Conservation (phyloP, 495 filamentous ascomycete genomes). For the Penicillium paradoxum region DNA sequence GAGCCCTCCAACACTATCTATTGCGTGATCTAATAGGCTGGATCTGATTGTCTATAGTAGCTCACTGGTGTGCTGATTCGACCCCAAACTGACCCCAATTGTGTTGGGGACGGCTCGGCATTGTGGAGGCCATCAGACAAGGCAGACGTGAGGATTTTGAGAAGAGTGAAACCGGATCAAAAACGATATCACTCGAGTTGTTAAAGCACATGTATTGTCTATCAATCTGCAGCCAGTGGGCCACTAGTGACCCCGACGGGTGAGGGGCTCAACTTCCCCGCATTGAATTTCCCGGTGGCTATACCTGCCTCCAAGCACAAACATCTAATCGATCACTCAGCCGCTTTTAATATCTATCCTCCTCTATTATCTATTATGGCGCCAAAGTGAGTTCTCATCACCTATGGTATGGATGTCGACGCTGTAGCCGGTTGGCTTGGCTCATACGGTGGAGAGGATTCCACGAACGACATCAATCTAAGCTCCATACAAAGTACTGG, state of each 20-base stretch:
- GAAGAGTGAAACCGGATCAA: not conserved
- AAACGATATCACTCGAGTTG: not conserved
- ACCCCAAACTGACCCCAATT: conserved; percentile 16
- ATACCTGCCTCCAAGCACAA: no score
- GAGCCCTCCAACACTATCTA: conserved; percentile 1
- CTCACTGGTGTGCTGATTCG: conserved; percentile 2
- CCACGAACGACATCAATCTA: conserved; percentile 56
- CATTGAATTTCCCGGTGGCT: conserved; percentile 1
- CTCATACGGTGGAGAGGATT: conserved; percentile 64
- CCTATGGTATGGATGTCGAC: conserved; percentile 59
- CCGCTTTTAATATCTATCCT: no score
- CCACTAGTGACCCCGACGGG: conserved; percentile 9
- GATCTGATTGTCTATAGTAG: not conserved
- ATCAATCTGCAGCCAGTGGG: not conserved
- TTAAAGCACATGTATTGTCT: not conserved
- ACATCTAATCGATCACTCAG: no score
- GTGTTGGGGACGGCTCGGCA: conserved; percentile 1
- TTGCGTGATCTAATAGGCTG: conserved; percentile 4
- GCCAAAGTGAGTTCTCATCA: conserved; percentile 51
- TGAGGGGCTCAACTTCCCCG: conserved; percentile 17
- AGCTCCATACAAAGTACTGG: conserved; percentile 50
- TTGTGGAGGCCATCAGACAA: not conserved
- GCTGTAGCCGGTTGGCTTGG: conserved; percentile 70
- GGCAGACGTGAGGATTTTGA: not conserved
- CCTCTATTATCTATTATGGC: conserved; percentile 23